Conservation (phyloP, 1,139 yeast genomes). For the Diutina ranongensis region DNA sequence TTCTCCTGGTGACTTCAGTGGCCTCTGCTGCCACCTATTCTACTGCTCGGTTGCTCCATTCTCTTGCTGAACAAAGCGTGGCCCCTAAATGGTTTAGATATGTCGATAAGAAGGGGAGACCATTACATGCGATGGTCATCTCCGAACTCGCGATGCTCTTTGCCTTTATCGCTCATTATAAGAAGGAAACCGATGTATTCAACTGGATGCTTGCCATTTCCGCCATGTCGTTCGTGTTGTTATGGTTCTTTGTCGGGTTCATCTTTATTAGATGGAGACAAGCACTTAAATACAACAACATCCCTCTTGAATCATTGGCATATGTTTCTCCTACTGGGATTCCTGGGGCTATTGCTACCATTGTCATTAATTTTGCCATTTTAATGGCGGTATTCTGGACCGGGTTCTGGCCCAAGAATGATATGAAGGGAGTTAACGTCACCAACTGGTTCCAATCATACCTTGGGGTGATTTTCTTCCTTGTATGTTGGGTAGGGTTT, state of each 20-base stretch:
- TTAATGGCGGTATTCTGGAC: slow-evolving; percentile 27
- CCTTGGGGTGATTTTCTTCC: slow-evolving; percentile 24
- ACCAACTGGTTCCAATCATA: slow-evolving; percentile 26
- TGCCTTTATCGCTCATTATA: slow-evolving; percentile 27
- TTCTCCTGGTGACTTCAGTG: slow-evolving; percentile 34
- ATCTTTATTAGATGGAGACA: slow-evolving; percentile 32
- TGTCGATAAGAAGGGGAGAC: slow-evolving; percentile 33
- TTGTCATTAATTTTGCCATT: slow-evolving; percentile 23
- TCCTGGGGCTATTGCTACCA: slow-evolving; percentile 24
- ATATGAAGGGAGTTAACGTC: slow-evolving; percentile 18
- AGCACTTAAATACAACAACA: slow-evolving; percentile 26
- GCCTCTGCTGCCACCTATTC: slow-evolving; percentile 35
- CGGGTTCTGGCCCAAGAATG: slow-evolving; percentile 27
- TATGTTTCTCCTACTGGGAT: slow-evolving; percentile 31
- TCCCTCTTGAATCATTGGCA: slow-evolving; percentile 25
- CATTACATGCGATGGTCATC: slow-evolving; percentile 26
- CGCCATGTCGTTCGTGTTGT: slow-evolving; percentile 31
- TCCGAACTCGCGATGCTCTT: slow-evolving; percentile 22
- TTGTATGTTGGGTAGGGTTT: slow-evolving; percentile 24
- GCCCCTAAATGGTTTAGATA: slow-evolving; percentile 32
- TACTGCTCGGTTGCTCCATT: slow-evolving; percentile 31
- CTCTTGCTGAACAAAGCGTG: slow-evolving; percentile 31
- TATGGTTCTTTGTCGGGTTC: slow-evolving; percentile 31
- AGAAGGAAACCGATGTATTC: slow-evolving; percentile 30
- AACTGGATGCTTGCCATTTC: slow-evolving; percentile 34